Percentiles rank a stretch among this genome's conserved stretches.
These are phyloP conservation scores for Cercophora sp. DNA, from an alignment of 495 filamentous ascomycete genomes.

Conservation along the genomic window DNA sequence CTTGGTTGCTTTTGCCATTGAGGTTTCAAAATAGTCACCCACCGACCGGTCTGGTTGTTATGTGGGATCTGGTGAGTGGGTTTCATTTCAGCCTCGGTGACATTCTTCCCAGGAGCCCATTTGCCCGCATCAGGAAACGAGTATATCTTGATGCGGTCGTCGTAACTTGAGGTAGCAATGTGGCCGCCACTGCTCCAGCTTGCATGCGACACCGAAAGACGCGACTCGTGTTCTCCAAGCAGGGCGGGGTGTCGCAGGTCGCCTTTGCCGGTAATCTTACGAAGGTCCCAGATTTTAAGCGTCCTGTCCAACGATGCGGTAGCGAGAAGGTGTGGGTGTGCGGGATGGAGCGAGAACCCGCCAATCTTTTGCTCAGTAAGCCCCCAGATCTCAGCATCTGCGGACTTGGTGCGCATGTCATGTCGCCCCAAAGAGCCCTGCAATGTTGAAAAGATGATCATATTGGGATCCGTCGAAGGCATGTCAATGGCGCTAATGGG, in stretches of 20 bases:
- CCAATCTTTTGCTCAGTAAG: constrained; percentile 94
- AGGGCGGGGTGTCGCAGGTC: constrained; percentile 54
- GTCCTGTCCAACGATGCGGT: constrained; percentile 89
- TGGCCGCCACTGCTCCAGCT: constrained; percentile 79
- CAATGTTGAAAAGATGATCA: constrained; percentile 83
- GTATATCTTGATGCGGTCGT: constrained; percentile 92
- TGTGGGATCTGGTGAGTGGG: constrained; percentile 69
- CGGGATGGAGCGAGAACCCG: constrained; percentile 79
- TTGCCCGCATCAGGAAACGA: constrained; percentile 60
- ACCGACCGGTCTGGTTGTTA: constrained; percentile 91
- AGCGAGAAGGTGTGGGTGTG: constrained; percentile 73
- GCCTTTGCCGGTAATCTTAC: constrained; percentile 64
- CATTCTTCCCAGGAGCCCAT: constrained; percentile 60
- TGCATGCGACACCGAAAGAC: constrained; percentile 84
- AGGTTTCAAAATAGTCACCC: constrained; percentile 75
- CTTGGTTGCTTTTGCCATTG: constrained; percentile 83
- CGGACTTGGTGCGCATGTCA: constrained; percentile 61
- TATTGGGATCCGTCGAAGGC: constrained; percentile 62
- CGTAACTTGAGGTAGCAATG: constrained; percentile 87
- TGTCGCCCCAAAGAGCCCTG: constrained; percentile 73
- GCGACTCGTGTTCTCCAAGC: constrained; percentile 75
- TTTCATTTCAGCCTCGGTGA: constrained; percentile 59
- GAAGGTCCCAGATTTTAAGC: constrained; percentile 87
- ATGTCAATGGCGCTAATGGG: constrained; percentile 81
- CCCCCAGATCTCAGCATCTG: constrained; percentile 61